Evolutionary conservation across 78 protist species (phyloP).

Genomic region (Pigoraptor vietnamica): DNA sequence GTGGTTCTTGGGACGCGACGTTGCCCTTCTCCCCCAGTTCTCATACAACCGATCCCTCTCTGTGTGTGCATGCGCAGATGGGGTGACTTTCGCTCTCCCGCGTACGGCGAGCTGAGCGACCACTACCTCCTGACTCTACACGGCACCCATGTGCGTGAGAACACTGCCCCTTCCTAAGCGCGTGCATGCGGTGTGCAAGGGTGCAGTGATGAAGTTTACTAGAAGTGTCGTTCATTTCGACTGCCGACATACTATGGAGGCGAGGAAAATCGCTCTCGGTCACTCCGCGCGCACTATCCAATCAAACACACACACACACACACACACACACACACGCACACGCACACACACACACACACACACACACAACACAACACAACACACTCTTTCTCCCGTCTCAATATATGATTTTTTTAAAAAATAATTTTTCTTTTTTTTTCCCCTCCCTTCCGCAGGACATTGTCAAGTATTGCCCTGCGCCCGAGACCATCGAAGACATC

Average conservation of each 20-base stretch:
- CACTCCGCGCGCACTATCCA: background rate
- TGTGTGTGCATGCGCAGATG: constrained; percentile 42
- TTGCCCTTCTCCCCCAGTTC: too few species aligned
- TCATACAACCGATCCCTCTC: too few species aligned
- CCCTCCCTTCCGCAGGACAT: background rate
- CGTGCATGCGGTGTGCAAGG: too few species aligned
- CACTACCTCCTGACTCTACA: constrained; percentile 50
- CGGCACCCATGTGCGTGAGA: background rate
- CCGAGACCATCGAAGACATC: background rate
- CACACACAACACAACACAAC: too few species aligned
- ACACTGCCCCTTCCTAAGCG: too few species aligned
- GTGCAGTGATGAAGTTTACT: too few species aligned
- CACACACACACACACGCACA: background rate
- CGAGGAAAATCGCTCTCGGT: background rate
- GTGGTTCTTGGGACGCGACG: too few species aligned
- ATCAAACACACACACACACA: background rate
- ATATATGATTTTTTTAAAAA: too few species aligned
- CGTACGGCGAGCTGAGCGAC: constrained; percentile 79
- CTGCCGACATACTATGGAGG: too few species aligned
- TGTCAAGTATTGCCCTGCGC: background rate
- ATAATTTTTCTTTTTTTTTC: too few species aligned
- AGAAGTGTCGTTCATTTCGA: too few species aligned
- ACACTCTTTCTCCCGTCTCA: too few species aligned
- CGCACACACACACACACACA: background rate
- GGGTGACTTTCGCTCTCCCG: constrained; percentile 78